These are phyloP conservation scores for Neonothopanus nambi DNA, from an alignment of 1,284 basidiomycete species.

Conservation along the genomic window DNA sequence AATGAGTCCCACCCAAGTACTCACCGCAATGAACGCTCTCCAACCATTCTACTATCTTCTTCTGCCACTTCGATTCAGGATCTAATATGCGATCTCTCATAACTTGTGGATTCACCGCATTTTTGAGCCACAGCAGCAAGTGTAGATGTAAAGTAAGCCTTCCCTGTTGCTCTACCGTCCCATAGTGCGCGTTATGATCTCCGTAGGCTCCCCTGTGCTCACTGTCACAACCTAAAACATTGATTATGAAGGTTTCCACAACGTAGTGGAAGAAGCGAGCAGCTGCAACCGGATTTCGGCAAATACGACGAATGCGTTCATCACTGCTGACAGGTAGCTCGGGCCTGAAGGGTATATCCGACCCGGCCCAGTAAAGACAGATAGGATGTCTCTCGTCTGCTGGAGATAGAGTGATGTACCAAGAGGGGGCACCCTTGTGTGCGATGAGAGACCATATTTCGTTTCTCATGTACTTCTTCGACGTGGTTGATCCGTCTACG, in stretches of 20 bases:
- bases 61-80: constrained; percentile 18
- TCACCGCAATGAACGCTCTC: constrained; percentile 19
- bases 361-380: constrained; percentile 27
- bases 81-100: constrained; percentile 24
- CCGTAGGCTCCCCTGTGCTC: constrained; percentile 25
- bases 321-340: neutral
- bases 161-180: constrained; percentile 37
- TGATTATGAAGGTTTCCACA: constrained; percentile 23
- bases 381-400: constrained; percentile 26
- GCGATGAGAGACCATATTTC: constrained; percentile 38
- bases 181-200: constrained; percentile 31
- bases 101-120: constrained; percentile 26
- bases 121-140: constrained; percentile 30
- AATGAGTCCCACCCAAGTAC: constrained; percentile 13
- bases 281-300: constrained; percentile 26
- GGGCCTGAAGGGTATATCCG: constrained; percentile 10
- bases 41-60: constrained; percentile 17
- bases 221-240: constrained; percentile 1
- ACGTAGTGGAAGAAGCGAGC: constrained; percentile 27
- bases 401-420: constrained; percentile 30
- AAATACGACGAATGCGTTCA: constrained; percentile 20
- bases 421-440: constrained; percentile 26
- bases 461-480: constrained; percentile 35
- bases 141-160: constrained; percentile 34
- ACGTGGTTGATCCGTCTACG: constrained; percentile 33